These are phyloP conservation scores for Coemansia asiatica DNA, from an alignment of 192 early-diverging fungal genomes.

Conservation along the genomic window DNA sequence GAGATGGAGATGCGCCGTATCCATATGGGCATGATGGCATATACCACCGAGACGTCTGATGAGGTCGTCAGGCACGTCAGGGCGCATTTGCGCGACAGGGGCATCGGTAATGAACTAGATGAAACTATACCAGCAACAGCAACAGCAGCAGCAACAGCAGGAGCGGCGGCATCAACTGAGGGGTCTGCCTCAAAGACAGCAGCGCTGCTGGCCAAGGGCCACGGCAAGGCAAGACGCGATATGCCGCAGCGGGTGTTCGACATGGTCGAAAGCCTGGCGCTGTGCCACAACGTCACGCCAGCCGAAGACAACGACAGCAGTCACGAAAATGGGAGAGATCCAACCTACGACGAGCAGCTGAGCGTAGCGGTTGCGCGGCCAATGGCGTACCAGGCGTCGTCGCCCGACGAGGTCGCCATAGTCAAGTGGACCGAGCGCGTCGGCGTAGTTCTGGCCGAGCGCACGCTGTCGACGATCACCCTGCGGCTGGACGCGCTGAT, in stretches of 20 bases:
- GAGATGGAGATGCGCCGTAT: slow-evolving; percentile 96
- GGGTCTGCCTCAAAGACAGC: background rate
- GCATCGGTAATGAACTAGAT: background rate
- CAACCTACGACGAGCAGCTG: slow-evolving; percentile 22
- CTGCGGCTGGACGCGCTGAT: slow-evolving; percentile 57
- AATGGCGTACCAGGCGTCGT: slow-evolving; percentile 89
- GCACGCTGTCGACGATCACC: slow-evolving; percentile 71
- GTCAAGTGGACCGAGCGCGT: slow-evolving; percentile 89
- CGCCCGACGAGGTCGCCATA: slow-evolving; percentile 95
- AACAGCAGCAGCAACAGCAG: background rate
- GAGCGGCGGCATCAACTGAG: background rate
- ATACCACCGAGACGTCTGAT: slow-evolving; percentile 84
- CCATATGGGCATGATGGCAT: slow-evolving; percentile 95
- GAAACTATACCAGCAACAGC: background rate
- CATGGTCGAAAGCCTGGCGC: slow-evolving; percentile 81
- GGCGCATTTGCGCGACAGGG: slow-evolving; percentile 34
- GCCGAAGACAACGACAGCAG: slow-evolving; percentile 27
- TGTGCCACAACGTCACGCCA: slow-evolving; percentile 87
- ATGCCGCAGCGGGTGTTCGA: slow-evolving; percentile 84
- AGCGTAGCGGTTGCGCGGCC: slow-evolving; percentile 30
- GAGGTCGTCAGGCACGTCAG: slow-evolving; percentile 75
- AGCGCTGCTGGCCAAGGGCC: slow-evolving; percentile 17
- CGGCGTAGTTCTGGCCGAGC: slow-evolving; percentile 76
- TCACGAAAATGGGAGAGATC: background rate
- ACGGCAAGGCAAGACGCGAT: slow-evolving; percentile 70